Base-by-base conservation (phyloP, 148 eudicot genomes). In the Chenopodium quinoa region DNA sequence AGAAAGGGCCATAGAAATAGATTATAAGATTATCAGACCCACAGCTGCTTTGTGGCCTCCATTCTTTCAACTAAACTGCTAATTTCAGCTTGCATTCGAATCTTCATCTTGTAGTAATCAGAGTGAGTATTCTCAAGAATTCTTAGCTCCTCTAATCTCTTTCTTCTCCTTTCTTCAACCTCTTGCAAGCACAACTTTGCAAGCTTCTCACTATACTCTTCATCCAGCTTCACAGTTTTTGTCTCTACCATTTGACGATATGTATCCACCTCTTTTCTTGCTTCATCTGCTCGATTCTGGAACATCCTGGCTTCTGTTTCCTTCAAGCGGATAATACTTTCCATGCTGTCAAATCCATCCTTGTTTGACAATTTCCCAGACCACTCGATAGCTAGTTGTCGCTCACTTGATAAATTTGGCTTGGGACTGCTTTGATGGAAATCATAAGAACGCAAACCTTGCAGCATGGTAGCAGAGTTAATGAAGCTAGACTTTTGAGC, bases 211-310 rank as follows among this genome's bases (percentile, higher is more conserved):
- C 88, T 81, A 23, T 94, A 94, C 80, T 93, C 96, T 77, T 88
- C 90, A 29, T 93, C 98, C 79, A 92, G 48, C 78, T 89, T 89
- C 81, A 92, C 92, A 5, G 80, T 86, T 81, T 86, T 87, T 60
- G 75, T 56, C 74, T 86, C 79, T 44, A 87, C 87, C 86, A 89
- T 81, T 29, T 86, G 83, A 66, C 83, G 81, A 76, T 86, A 91
- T 14, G 82, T 78, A 74, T 92, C 98, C 11, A 92, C 89, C 77
- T 93, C 98, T 67, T 91, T 90, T 46, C 92, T 79, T 9, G 98
- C 98, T 83, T 92, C 98, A 40, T 93, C 98, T 48, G 98, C 98
- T n/a, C 90, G 90, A 72, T 68, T 88, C 82, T 91, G 94, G 87
- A 91, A 92, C 96, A 93, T 91, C 81, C 89, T 85, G 13, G 93